Conservation (phyloP, 148 eudicot genomes). For the Oxyria digyna region DNA sequence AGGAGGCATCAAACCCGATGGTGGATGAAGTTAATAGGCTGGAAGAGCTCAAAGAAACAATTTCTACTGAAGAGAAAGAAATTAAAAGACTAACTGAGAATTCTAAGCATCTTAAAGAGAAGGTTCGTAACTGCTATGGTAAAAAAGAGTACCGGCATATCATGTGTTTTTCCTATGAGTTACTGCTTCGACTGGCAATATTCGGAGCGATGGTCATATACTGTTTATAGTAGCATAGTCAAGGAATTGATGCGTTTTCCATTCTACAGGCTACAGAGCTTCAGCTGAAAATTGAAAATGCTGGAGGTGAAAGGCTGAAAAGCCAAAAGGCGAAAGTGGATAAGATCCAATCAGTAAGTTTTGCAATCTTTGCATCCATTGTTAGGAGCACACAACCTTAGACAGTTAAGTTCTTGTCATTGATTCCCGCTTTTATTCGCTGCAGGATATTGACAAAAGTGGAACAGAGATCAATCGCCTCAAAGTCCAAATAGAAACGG, state of each 20-base stretch:
- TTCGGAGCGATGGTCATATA: neutral
- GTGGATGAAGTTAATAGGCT: conserved; percentile 58
- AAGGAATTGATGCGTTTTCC: neutral
- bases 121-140: conserved; percentile 29
- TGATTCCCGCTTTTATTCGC: neutral
- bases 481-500: conserved; percentile 88
- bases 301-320: conserved; percentile 82
- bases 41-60: conserved; percentile 35
- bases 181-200: neutral
- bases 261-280: conserved; percentile 54
- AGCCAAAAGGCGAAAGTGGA: conserved; percentile 64
- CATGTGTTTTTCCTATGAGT: neutral
- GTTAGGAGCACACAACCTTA: neutral
- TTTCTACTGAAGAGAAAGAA: conserved; percentile 66
- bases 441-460: conserved; percentile 74
- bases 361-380: conserved; percentile 5
- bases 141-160: neutral
- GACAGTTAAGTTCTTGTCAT: neutral
- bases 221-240: neutral
- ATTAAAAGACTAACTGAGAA: conserved; percentile 53
- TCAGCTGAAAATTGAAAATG: conserved; percentile 86
- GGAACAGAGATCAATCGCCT: conserved; percentile 82
- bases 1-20: conserved; percentile 66
- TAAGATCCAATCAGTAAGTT: conserved; percentile 87
- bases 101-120: conserved; percentile 65